These are phyloP conservation scores for Fusarium sp. DNA, from an alignment of 2,329 filamentous ascomycete species.

Conservation along the genomic window DNA sequence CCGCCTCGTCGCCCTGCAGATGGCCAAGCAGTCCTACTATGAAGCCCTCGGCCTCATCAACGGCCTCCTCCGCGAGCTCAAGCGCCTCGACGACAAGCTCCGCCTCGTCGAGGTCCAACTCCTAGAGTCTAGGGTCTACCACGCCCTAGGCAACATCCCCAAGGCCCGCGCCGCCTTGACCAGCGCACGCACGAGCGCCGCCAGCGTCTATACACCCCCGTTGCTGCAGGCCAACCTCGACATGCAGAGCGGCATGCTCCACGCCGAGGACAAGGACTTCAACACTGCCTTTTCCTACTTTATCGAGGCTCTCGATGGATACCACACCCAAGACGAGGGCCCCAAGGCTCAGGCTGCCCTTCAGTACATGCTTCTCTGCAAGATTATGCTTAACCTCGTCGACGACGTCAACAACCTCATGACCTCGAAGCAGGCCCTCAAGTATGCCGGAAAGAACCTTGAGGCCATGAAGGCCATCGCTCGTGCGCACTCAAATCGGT, in stretches of 20 bases:
- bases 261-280: constrained; percentile 99
- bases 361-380: constrained; percentile 99
- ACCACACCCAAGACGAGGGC: constrained; percentile 90
- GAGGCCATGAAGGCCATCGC: constrained; percentile 99
- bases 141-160: constrained; percentile 94
- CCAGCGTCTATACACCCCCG: constrained; percentile 96
- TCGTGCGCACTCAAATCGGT: constrained; percentile 93
- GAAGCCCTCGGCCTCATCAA: constrained; percentile 98
- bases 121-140: constrained; percentile 96
- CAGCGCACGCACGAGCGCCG: constrained; percentile 92
- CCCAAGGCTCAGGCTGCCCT: constrained; percentile 94
- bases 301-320: constrained; percentile 97
- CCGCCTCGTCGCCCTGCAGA: constrained; percentile 91
- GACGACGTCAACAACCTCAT: constrained; percentile 97
- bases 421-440: constrained; percentile 94
- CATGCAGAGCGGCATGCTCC: constrained; percentile 99
- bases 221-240: constrained; percentile 95
- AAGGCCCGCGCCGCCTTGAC: constrained; percentile 97
- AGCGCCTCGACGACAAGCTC: constrained; percentile 98
- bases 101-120: constrained; percentile 98
- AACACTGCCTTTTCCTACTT: constrained; percentile 99
- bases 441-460: constrained; percentile 94
- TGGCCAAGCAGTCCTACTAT: constrained; percentile 98
- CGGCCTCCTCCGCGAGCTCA: constrained; percentile 93
- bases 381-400: constrained; percentile 98